A percentile compares a stretch with the other conserved stretches of the same genome.
phyloP scores from a whole-genome alignment of 2,329 filamentous ascomycete species.

The Byssoonygena ceratinophila region DNA sequence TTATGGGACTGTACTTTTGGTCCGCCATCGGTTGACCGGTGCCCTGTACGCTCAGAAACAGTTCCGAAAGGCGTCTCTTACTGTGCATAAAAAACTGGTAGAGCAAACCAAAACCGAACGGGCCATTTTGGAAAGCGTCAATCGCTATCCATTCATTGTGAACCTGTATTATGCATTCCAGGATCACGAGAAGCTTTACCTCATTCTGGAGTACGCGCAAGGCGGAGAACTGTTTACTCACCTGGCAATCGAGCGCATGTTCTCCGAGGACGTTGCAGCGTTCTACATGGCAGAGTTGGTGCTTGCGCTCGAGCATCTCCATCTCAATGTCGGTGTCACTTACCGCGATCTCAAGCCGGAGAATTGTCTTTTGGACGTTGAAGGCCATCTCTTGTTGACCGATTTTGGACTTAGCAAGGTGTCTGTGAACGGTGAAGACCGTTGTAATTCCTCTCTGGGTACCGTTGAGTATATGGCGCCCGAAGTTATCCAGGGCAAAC shows the following conservation, averaged over 20 bases:
- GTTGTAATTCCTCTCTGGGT: slow-evolving; percentile 81
- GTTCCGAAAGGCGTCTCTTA: slow-evolving; percentile 91
- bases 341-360: slow-evolving; percentile 97
- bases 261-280: slow-evolving; percentile 73
- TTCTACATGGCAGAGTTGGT: slow-evolving; percentile 99
- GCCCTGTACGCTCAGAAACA: slow-evolving; percentile 95
- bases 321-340: slow-evolving; percentile 82
- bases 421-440: slow-evolving; percentile 57
- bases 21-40: slow-evolving; percentile 79
- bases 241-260: slow-evolving; percentile 87
- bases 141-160: slow-evolving; percentile 92
- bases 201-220: slow-evolving; percentile 95
- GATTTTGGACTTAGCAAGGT: slow-evolving; percentile 98
- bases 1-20: slow-evolving; percentile 86
- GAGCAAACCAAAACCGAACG: slow-evolving; percentile 98
- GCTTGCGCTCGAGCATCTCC: slow-evolving; percentile 82
- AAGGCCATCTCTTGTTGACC: slow-evolving; percentile 86
- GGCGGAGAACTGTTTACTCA: slow-evolving; percentile 97
- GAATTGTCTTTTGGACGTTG: slow-evolving; percentile 83
- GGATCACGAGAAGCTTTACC: slow-evolving; percentile 91
- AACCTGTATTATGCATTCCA: slow-evolving; percentile 98
- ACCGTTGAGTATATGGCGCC: slow-evolving; percentile 99
- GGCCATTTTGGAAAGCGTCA: slow-evolving; percentile 87
- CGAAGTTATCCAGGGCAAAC: slow-evolving; percentile 76
- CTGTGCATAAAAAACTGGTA: slow-evolving; percentile 88